Evolutionary conservation across 2,329 filamentous ascomycete genomes (phyloP).

Genomic region (Pezicula neosporulosa): DNA sequence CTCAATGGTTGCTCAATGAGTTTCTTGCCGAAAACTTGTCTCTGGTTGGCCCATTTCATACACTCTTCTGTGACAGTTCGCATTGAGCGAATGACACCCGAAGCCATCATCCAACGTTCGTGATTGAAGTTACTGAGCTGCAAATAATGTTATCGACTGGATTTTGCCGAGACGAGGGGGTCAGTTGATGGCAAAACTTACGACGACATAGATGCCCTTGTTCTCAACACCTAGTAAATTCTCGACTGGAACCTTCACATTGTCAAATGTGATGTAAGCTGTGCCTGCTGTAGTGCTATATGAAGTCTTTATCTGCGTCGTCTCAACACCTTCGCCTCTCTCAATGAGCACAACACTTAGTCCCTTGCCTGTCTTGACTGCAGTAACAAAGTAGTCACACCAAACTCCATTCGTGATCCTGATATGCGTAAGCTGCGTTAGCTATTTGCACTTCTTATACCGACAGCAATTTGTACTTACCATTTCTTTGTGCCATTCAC

Average conservation of each 20-base stretch:
- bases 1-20: conserved; percentile 81
- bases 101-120: conserved; percentile 75
- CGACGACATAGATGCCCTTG: conserved; percentile 80
- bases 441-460: conserved; percentile 49
- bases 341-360: conserved; percentile 75
- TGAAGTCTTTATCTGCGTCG: conserved; percentile 73
- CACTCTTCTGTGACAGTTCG: conserved; percentile 77
- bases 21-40: conserved; percentile 78
- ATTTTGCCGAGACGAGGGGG: conserved; percentile 27
- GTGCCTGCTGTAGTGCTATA: conserved; percentile 80
- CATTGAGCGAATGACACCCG: conserved; percentile 60
- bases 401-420: conserved; percentile 84
- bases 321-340: conserved; percentile 71
- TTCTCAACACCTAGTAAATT: conserved; percentile 79
- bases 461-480: conserved; percentile 32
- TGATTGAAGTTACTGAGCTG: conserved; percentile 82
- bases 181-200: conserved; percentile 30
- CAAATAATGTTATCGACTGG: too few species aligned
- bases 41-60: conserved; percentile 85
- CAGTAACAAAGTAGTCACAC: conserved; percentile 79
- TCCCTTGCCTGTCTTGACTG: conserved; percentile 74
- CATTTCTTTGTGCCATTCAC: conserved; percentile 77
- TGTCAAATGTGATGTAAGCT: conserved; percentile 75
- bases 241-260: conserved; percentile 78
- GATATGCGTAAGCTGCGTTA: conserved; percentile 65